Base-by-base conservation (phyloP, 768 basidiomycete genomes). In the Candolleomyces efflorescens region DNA sequence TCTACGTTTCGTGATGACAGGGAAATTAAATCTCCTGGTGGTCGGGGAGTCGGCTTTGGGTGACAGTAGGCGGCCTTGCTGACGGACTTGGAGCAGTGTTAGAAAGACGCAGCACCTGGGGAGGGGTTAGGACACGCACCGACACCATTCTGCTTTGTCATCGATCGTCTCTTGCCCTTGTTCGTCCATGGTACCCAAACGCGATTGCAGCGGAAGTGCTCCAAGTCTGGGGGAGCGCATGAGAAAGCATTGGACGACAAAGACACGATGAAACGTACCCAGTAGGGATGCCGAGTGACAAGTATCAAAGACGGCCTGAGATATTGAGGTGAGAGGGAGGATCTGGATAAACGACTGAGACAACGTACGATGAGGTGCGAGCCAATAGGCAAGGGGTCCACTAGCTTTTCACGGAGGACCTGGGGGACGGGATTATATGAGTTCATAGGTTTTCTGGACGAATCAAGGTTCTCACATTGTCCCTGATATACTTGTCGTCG, bases 101-200 rank as follows among this genome's bases (percentile, higher is more conserved):
- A 49, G 55, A 24, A 64, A 60, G 9, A 56, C 56, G 60, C 1
- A 20, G 18, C n/a, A n/a, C n/a, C n/a, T n/a, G 24, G n/a, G 10
- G 22, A 22, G 18, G 6, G 57, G 46, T 22, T 9, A 20, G 38
- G 15, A 9, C 13, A 59, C 70, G 41, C 37, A 74, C 75, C 68
- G 23, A 66, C 71, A 7, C 51, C 52, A 39, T 73, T 75, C 70
- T 69, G 68, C 38, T 59, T 59, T 5, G 71, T 65, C 43, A 71
- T 65, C 32, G 75, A 74, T 37, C 67, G 64, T 5, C 79, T 62
- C 27, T 62, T 67, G 13, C 76, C 78, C 60, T 78, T 79, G 38
- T 74, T 77, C 2, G 74, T 58, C 77, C 78, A 81, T 0, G 79
- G 79, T 0, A 78, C 75, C 46, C 73, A 79, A 2, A 78, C 73